Conservation (phyloP, 352 stramenopile species). For the Phytopythium vexans region DNA sequence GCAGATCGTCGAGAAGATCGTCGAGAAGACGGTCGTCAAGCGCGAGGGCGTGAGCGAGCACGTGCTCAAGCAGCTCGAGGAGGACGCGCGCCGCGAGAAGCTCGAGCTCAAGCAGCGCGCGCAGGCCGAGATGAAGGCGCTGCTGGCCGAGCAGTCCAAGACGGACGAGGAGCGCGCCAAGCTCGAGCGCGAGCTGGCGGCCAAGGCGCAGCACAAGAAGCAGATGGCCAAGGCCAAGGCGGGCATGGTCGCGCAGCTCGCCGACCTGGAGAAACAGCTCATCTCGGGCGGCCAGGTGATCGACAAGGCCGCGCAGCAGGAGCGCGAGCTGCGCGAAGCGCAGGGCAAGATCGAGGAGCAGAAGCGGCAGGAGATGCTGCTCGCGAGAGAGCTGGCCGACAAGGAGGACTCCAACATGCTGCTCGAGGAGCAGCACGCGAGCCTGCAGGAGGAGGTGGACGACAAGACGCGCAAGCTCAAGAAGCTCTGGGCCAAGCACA, state of each 20-base stretch:
- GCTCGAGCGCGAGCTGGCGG: conserved; percentile 83
- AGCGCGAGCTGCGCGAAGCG: conserved; percentile 88
- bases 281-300: conserved; percentile 91
- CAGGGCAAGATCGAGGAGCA: conserved; percentile 88
- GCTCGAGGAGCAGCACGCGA: conserved; percentile 90
- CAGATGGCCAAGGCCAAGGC: conserved; percentile 85
- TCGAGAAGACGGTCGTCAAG: conserved; percentile 78
- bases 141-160: conserved; percentile 79
- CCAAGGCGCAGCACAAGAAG: conserved; percentile 80
- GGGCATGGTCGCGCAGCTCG: conserved; percentile 89
- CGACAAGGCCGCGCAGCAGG: conserved; percentile 92
- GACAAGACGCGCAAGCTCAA: conserved; percentile 96
- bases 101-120: conserved; percentile 66
- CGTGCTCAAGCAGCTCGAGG: conserved; percentile 73
- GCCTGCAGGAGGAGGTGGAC: conserved; percentile 89
- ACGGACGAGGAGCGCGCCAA: conserved; percentile 87
- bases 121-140: conserved; percentile 79
- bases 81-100: conserved; percentile 74
- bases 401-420: conserved; percentile 93
- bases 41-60: conserved; percentile 71
- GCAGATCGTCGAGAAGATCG: conserved; percentile 58
- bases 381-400: conserved; percentile 90
- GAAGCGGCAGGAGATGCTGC: conserved; percentile 69
- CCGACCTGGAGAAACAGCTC: conserved; percentile 69
- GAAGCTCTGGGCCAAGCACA: conserved; percentile 94